These are phyloP conservation scores for Dryadomyces quercivorus DNA, from an alignment of 2,329 filamentous ascomycete species.

Conservation along the genomic window DNA sequence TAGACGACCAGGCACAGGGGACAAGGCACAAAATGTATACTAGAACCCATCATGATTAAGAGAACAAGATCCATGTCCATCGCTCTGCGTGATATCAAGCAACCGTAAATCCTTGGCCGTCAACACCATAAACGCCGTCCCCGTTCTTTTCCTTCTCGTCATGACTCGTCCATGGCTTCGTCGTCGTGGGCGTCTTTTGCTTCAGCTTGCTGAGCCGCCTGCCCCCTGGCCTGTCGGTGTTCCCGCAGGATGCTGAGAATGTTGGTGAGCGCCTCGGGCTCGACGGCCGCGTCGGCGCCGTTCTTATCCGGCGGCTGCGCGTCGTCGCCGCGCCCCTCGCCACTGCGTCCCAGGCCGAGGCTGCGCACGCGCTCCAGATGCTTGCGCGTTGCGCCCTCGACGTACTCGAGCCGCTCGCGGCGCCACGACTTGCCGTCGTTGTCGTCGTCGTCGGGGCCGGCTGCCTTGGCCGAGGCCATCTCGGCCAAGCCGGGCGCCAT, in stretches of 20 bases:
- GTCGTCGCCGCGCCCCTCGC: constrained; percentile 41
- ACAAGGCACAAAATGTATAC: too few relatives aligned
- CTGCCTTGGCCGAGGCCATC: too few relatives aligned
- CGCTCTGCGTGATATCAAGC: not conserved
- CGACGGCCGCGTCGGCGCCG: constrained; percentile 32
- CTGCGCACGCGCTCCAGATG: constrained; percentile 63
- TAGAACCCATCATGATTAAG: not conserved
- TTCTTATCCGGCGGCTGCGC: too few relatives aligned
- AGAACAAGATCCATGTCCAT: not conserved
- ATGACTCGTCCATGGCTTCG: constrained; percentile 19
- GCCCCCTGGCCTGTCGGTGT: not conserved
- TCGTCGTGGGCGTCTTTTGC: not conserved
- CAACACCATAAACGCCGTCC: not conserved
- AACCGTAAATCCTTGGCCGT: too few relatives aligned
- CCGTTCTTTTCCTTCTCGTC: not conserved
- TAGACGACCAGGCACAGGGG: too few relatives aligned
- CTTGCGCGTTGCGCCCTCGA: constrained; percentile 65
- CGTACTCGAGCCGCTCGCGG: constrained; percentile 65
- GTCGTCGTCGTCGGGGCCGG: not conserved
- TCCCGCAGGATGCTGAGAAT: constrained; percentile 12
- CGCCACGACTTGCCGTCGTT: constrained; percentile 37
- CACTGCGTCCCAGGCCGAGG: constrained; percentile 48
- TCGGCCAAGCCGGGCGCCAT: constrained; percentile 50
- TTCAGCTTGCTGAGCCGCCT: not conserved
- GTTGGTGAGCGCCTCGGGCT: constrained; percentile 19